Conservation (phyloP, 2,329 filamentous ascomycete species). For the Arthrobotrys sphaeroides region DNA sequence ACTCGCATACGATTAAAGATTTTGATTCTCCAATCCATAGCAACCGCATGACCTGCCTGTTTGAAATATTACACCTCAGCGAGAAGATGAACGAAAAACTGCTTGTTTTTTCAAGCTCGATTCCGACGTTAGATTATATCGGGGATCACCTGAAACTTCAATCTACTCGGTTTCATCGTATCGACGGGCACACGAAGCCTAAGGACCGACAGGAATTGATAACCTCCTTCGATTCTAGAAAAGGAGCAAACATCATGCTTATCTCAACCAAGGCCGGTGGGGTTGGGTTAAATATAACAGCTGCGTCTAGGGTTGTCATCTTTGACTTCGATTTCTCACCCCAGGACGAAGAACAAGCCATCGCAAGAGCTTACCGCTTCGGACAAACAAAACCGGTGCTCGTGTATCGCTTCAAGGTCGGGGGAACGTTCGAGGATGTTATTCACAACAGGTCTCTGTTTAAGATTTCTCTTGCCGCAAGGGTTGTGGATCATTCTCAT, state of each 20-base stretch:
- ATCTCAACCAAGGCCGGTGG: conserved; percentile 87
- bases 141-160: background rate
- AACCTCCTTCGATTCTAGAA: conserved; percentile 74
- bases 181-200: conserved; percentile 74
- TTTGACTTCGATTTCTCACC: conserved; percentile 87
- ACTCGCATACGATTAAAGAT: background rate
- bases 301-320: conserved; percentile 85
- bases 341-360: conserved; percentile 81
- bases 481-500: conserved; percentile 85
- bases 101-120: conserved; percentile 80
- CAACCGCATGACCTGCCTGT: conserved; percentile 22
- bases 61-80: conserved; percentile 1
- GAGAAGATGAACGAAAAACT: conserved; percentile 65
- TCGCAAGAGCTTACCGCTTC: conserved; percentile 84
- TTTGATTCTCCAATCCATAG: conserved; percentile 19
- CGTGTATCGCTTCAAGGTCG: conserved; percentile 82
- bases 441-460: conserved; percentile 79
- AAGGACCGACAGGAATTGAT: conserved; percentile 70
- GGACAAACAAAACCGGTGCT: conserved; percentile 82
- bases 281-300: conserved; percentile 81
- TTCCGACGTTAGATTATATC: conserved; percentile 62
- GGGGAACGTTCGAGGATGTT: conserved; percentile 80
- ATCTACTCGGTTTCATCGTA: conserved; percentile 64
- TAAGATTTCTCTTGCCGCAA: conserved; percentile 80
- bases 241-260: conserved; percentile 70